Evolutionary conservation across 1,284 basidiomycete genomes (phyloP).

Genomic region (Entoloma clypeatum): DNA sequence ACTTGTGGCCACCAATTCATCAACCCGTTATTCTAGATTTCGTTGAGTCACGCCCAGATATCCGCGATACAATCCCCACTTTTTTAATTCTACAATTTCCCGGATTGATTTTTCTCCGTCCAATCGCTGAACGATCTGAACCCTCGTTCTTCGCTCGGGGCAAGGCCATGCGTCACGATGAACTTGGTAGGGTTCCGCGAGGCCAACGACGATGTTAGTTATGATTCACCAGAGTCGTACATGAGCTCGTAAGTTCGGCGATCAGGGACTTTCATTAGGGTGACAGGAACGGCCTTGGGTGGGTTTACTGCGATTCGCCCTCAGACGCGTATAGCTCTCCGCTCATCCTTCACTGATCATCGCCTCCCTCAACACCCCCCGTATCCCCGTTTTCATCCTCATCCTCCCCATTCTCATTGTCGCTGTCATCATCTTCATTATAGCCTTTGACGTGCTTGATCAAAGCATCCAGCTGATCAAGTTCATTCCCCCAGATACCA

Average conservation of each 20-base stretch:
- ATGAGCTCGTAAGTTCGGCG: constrained; percentile 46
- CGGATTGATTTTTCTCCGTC: constrained; percentile 21
- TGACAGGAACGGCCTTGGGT: constrained; percentile 49
- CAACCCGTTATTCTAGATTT: too few species aligned
- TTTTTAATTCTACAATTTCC: constrained; percentile 27
- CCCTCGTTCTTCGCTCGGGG: constrained; percentile 15
- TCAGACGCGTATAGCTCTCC: constrained; percentile 49
- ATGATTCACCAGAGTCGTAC: constrained; percentile 30
- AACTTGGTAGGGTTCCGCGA: constrained; percentile 33
- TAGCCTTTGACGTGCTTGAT: too few species aligned
- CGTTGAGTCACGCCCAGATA: constrained; percentile 41
- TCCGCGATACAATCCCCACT: constrained; percentile 42
- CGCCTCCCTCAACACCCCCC: too few species aligned
- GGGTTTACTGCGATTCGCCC: constrained; percentile 49
- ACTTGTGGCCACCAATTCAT: too few species aligned
- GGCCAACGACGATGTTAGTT: constrained; percentile 30
- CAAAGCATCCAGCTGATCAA: too few species aligned
- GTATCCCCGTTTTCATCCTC: too few species aligned
- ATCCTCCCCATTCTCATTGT: too few species aligned
- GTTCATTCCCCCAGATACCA: too few species aligned
- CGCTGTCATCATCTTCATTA: too few species aligned
- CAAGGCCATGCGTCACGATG: constrained; percentile 38
- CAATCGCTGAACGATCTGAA: constrained; percentile 28
- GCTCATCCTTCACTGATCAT: too few species aligned
- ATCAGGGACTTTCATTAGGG: constrained; percentile 46